Base-by-base conservation (phyloP, 345 rosid genomes). In the Nephelium lappaceum region DNA sequence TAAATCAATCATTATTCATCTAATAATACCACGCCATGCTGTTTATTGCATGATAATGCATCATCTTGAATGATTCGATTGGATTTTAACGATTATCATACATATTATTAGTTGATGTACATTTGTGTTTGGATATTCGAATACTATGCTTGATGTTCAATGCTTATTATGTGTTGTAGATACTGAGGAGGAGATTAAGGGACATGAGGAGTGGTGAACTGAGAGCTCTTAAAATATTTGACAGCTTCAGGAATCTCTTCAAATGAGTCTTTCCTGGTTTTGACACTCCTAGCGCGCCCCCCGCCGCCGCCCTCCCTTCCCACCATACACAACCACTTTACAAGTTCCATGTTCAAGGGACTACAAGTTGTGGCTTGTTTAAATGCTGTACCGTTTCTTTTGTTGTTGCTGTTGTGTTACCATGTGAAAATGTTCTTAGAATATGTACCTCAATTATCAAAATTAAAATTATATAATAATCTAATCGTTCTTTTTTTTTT, bases 131-230 rank as follows among this genome's bases (percentile, higher is more conserved):
- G 43, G 0, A 8, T 41, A 41, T 23, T 42, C 39, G 11, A 57
- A 55, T 11, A 51, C 65, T 12, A 9, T 61, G 63, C 21, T 10
- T 45, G 10, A 61, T 21, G 11, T 57, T 41, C 11, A 25, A 41
- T 42, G 14, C 23, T 76, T 51, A 47, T 47, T 8, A 8, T 80
- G 72, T 45, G 71, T 72, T 84, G 78, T 92, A 93, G 99, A 90
- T 95, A 76, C 85, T 96, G 85, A 87, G 98, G 76, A 91, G 97
- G 80, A 90, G 93, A 84, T 76, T 93, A 73, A 84, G 95, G 83
- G 95, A 96, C 84, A 86, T 93, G 47, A 88, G 95, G 73, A 96
- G 91, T 55, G 98, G 99, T 15, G 99, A 92, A 87, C 82, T 91
- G 85, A 91, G 82, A 85, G 99, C 95, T 64, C 82, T 96, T 80